Conservation (phyloP, 768 basidiomycete species). For the Butyriboletus loyo region DNA sequence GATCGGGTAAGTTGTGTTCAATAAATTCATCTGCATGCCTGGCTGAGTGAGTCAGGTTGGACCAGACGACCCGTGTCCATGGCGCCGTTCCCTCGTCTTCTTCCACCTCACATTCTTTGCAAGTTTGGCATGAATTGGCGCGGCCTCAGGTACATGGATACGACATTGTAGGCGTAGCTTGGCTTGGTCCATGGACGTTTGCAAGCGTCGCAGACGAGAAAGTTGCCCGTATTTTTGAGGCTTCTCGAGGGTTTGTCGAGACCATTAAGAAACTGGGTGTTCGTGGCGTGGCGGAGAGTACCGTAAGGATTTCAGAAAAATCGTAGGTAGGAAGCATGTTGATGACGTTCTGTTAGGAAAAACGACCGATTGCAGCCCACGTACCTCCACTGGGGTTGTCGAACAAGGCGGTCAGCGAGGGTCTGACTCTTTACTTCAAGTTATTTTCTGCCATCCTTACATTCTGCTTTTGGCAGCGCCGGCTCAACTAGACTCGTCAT, state of each 20-base stretch:
- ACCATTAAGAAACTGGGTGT: slow-evolving; percentile 51
- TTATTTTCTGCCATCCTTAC: background rate
- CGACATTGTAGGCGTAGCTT: slow-evolving; percentile 78
- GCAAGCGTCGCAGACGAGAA: slow-evolving; percentile 96
- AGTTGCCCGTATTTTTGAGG: slow-evolving; percentile 90
- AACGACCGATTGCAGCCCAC: slow-evolving; percentile 73
- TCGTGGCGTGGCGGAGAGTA: slow-evolving; percentile 45
- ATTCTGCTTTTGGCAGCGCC: slow-evolving; percentile 8
- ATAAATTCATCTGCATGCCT: background rate
- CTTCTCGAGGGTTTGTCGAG: slow-evolving; percentile 76
- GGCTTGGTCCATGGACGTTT: slow-evolving; percentile 74
- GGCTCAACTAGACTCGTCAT: slow-evolving; percentile 14
- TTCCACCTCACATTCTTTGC: slow-evolving; percentile 6
- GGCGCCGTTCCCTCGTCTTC: slow-evolving; percentile 43
- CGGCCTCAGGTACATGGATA: slow-evolving; percentile 98
- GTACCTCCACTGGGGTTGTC: slow-evolving; percentile 93
- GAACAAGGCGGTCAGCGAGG: slow-evolving; percentile 82
- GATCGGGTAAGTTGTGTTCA: slow-evolving; percentile 55
- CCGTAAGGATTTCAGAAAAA: slow-evolving; percentile 36
- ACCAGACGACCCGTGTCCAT: slow-evolving; percentile 92
- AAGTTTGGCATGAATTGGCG: slow-evolving; percentile 80
- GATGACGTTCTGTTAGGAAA: slow-evolving; percentile 38
- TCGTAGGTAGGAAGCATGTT: background rate
- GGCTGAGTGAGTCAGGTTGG: slow-evolving; percentile 50
- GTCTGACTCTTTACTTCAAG: slow-evolving; percentile 33